Evolutionary conservation across 805 yeast genomes (phyloP).

Genomic region (Nakazawaea sp.): DNA sequence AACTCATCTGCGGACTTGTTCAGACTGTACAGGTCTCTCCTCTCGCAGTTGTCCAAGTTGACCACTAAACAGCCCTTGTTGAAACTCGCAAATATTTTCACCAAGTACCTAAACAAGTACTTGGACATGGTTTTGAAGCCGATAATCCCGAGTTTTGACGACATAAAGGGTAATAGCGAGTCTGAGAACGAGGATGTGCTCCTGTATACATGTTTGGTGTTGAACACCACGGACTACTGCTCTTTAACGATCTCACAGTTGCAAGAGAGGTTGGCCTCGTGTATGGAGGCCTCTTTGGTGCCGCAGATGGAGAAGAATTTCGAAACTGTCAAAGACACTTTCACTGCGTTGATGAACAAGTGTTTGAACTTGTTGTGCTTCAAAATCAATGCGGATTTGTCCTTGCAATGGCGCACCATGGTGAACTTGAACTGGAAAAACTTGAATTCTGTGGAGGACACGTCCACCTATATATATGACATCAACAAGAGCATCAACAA

Average conservation of each 20-base stretch:
- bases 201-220: slow-evolving; percentile 57
- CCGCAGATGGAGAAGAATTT: slow-evolving; percentile 40
- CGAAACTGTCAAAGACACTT: slow-evolving; percentile 48
- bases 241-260: slow-evolving; percentile 72
- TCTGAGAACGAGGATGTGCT: slow-evolving; percentile 50
- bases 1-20: slow-evolving; percentile 87
- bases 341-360: slow-evolving; percentile 48
- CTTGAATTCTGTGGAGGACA: slow-evolving; percentile 58
- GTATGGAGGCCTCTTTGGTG: slow-evolving; percentile 27
- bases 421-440: slow-evolving; percentile 67
- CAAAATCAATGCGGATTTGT: slow-evolving; percentile 55
- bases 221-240: slow-evolving; percentile 89
- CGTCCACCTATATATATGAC: slow-evolving; percentile 63
- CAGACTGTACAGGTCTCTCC: slow-evolving; percentile 62
- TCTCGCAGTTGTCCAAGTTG: slow-evolving; percentile 64
- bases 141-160: slow-evolving; percentile 34
- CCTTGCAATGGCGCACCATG: slow-evolving; percentile 80
- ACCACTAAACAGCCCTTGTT: slow-evolving; percentile 42
- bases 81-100: slow-evolving; percentile 52
- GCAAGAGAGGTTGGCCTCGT: slow-evolving; percentile 48
- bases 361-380: slow-evolving; percentile 49
- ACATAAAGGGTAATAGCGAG: slow-evolving; percentile 22
- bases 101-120: slow-evolving; percentile 58
- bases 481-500: slow-evolving; percentile 40
- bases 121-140: slow-evolving; percentile 42